Percentiles rank a stretch among this genome's conserved stretches.
Evolutionary conservation across 441 rosid genomes (phyloP).

Genomic region (Pelargonium myrrhifolium): DNA sequence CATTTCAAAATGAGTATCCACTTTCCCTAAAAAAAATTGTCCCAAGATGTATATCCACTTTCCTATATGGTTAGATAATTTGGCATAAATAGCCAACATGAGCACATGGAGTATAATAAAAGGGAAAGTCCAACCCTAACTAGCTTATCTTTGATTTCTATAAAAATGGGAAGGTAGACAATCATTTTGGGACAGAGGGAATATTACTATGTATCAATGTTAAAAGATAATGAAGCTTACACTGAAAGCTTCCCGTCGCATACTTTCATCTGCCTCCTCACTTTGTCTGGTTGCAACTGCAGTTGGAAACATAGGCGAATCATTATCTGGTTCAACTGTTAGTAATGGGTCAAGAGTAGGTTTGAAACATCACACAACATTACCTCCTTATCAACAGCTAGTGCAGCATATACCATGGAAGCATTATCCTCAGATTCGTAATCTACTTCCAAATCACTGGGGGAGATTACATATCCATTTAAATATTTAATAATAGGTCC

Average conservation of each 20-base stretch:
- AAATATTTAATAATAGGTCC: background rate
- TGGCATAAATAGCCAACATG: too few relatives aligned
- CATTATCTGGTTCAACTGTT: background rate
- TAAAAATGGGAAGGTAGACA: background rate
- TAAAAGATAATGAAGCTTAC: background rate
- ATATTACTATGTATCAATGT: background rate
- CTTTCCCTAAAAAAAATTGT: too few relatives aligned
- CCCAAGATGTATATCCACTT: too few relatives aligned
- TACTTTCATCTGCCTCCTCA: background rate
- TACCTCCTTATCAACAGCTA: conserved; percentile 3
- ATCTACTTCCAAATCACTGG: conserved; percentile 1
- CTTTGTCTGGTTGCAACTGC: conserved; percentile 7
- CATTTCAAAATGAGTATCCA: background rate
- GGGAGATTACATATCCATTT: background rate
- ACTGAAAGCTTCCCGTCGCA: background rate
- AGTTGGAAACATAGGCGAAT: background rate
- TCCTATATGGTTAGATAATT: too few relatives aligned
- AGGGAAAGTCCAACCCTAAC: background rate
- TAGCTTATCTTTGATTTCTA: background rate
- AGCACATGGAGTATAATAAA: too few relatives aligned
- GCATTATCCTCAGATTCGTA: background rate
- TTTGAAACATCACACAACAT: background rate
- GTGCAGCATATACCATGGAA: background rate
- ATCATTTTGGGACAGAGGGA: background rate
- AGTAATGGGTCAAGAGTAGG: background rate